These are phyloP conservation scores for Apiotrichum veenhuisii DNA, from an alignment of 1,284 basidiomycete species.

Conservation along the genomic window DNA sequence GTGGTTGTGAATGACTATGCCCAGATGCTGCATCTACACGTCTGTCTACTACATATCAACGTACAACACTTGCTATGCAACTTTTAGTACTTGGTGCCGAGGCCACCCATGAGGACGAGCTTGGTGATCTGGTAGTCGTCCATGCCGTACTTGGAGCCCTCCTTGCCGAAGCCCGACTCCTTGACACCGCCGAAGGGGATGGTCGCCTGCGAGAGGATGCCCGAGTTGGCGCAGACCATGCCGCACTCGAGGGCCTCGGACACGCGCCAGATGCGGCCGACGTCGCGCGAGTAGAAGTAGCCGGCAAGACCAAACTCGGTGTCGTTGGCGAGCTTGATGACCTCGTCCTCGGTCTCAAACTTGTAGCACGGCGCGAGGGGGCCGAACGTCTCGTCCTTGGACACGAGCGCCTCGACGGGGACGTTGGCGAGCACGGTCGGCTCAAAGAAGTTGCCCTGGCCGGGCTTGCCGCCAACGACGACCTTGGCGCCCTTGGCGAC, in stretches of 20 bases:
- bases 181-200: conserved; percentile 80
- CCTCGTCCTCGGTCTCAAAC: conserved; percentile 90
- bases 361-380: conserved; percentile 59
- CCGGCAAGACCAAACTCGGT: conserved; percentile 81
- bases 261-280: conserved; percentile 83
- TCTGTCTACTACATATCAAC: not conserved
- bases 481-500: conserved; percentile 76
- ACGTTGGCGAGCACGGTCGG: conserved; percentile 85
- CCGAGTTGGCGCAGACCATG: conserved; percentile 75
- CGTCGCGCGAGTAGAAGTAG: conserved; percentile 84
- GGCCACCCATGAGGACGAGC: conserved; percentile 13
- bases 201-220: conserved; percentile 67
- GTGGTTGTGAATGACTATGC: not conserved
- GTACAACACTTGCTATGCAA: not conserved
- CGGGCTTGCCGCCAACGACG: conserved; percentile 72
- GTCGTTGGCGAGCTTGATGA: conserved; percentile 74
- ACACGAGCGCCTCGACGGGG: conserved; percentile 60
- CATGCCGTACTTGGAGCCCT: conserved; percentile 49
- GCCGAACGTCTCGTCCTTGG: conserved; percentile 79
- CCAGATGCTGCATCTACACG: not conserved
- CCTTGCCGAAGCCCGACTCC: conserved; percentile 57
- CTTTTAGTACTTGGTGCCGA: conserved; percentile 20
- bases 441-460: conserved; percentile 63
- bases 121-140: conserved; percentile 41
- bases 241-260: conserved; percentile 89